Evolutionary conservation across 169 alveolate species (phyloP).

Genomic region (Eimeria acervulina): DNA sequence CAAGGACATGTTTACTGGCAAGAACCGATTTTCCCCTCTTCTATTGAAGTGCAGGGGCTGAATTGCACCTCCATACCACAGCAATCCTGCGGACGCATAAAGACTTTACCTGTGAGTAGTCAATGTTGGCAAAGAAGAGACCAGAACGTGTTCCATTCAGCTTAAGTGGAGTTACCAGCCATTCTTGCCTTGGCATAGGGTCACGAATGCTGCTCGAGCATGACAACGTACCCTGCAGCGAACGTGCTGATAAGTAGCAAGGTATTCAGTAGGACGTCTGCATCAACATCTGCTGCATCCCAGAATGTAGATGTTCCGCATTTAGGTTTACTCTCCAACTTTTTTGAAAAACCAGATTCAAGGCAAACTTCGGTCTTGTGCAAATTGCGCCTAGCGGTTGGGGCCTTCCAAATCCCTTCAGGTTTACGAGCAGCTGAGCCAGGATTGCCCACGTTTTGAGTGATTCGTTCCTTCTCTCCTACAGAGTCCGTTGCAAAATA

Average conservation of each 20-base stretch:
- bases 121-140: not conserved
- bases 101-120: not conserved
- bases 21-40: not conserved
- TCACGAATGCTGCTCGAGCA: not conserved
- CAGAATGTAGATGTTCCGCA: not conserved
- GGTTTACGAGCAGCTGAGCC: not conserved
- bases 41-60: not conserved
- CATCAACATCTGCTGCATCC: not conserved
- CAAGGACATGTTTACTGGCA: not conserved
- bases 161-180: not conserved
- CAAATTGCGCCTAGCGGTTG: not conserved
- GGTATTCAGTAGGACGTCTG: not conserved
- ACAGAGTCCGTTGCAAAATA: not conserved
- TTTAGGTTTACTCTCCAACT: no score
- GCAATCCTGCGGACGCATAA: not conserved
- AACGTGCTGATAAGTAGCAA: slow-evolving; percentile 7
- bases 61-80: not conserved
- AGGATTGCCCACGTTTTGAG: not conserved
- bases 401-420: not conserved
- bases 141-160: no score
- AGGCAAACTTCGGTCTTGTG: not conserved
- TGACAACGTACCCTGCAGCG: slow-evolving; percentile 27
- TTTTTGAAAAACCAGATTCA: not conserved
- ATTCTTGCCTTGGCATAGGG: not conserved
- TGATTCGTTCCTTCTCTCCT: not conserved